Evolutionary conservation across 2,329 filamentous ascomycete genomes (phyloP), one percentile per base, ranked within the genome.

Genomic region (Myriosclerotinia duriaeana): DNA sequence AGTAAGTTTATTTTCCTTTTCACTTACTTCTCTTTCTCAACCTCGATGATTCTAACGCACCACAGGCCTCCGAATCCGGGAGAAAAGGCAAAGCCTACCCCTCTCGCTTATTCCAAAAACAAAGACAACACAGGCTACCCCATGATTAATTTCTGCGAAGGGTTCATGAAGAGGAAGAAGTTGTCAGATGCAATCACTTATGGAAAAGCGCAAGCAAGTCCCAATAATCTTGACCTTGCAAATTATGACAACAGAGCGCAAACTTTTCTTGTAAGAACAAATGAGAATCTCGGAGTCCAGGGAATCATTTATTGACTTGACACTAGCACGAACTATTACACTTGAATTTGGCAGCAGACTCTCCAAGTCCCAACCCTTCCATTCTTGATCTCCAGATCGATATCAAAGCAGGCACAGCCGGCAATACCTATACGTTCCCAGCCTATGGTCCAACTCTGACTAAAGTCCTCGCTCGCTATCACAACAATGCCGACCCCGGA

Each of bases 311-410:
- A 44, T 3, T 59, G 55, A 46, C 55, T 26, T 9, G 11, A 20
- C 9, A 59, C 11, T 46, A 59, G 55, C 55, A 59, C 40, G 55
- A 59, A 48, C 46, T 48, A 20, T 5, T 44, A 26, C 38, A 46
- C 14, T 30, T 48, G 9, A 48, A 48, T 34, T 20, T 59, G 22
- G 22, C 55, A 22, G 40, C 40, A 26, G 55, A 36, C 26, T 44
- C 55, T 6, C 40, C 38, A 44, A 20, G 4, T 30, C 40, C 55
- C 9, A 59, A 59, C 30, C 36, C 26, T 59, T 22, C 55, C 22
- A 30, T 34, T 46, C 8, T 30, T 59, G 22, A 46, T 20, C 36
- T 59, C 5, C 22, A 59, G 40, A 17, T n/a, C 12, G 22, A 59
- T 17, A 36, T 17, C 40, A 56, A 40, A 40, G 22, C 14, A 56